Evolutionary conservation across 2,329 filamentous ascomycete genomes (phyloP).

Genomic region (Trichoderma cornu-damae): DNA sequence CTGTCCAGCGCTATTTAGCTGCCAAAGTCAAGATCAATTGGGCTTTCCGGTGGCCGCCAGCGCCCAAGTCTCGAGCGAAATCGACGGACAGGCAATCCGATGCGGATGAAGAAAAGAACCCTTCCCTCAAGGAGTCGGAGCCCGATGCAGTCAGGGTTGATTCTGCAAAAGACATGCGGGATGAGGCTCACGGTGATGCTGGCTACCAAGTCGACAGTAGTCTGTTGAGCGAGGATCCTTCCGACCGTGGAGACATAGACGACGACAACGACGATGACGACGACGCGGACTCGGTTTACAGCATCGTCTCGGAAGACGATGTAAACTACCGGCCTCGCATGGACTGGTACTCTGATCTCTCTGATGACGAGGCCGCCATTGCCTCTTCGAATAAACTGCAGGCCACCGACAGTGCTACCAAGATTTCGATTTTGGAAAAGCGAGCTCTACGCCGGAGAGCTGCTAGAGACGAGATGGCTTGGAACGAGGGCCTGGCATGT

Average conservation of each 20-base stretch:
- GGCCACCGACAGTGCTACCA: conserved; percentile 40
- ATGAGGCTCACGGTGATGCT: conserved; percentile 34
- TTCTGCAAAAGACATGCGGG: conserved; percentile 23
- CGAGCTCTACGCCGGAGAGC: conserved; percentile 53
- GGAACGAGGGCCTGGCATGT: conserved; percentile 78
- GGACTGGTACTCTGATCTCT: conserved; percentile 56
- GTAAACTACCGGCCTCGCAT: conserved; percentile 45
- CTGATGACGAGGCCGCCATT: conserved; percentile 43
- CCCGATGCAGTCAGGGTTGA: conserved; percentile 5
- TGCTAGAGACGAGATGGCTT: conserved; percentile 60
- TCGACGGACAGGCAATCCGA: neutral
- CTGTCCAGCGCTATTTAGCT: conserved; percentile 51
- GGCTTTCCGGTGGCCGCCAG: conserved; percentile 54
- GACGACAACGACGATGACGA: conserved; percentile 36
- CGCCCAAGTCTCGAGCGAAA: neutral
- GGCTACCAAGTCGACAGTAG: conserved; percentile 36
- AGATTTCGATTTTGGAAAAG: conserved; percentile 42
- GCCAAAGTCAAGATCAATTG: conserved; percentile 55
- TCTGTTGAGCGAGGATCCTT: conserved; percentile 32
- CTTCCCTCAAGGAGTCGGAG: neutral
- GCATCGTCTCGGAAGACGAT: conserved; percentile 52
- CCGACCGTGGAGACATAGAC: conserved; percentile 35
- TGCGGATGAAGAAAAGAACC: conserved; percentile 1
- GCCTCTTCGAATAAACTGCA: conserved; percentile 48
- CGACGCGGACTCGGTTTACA: conserved; percentile 51